These are phyloP conservation scores for Teratosphaeria gauchensis DNA, from an alignment of 2,329 filamentous ascomycete species.

Conservation along the genomic window DNA sequence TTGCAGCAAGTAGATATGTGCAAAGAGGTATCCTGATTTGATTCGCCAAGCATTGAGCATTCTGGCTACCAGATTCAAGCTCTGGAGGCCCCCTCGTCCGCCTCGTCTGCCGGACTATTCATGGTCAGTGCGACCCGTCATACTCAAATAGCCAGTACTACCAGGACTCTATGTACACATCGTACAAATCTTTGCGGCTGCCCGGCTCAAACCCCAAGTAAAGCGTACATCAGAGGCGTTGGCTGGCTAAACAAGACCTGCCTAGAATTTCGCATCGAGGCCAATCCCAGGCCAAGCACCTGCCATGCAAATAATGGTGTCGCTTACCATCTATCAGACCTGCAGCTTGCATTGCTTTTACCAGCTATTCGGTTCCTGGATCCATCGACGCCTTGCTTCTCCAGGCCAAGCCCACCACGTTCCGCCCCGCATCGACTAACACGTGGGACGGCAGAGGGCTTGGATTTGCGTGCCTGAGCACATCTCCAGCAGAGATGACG, in stretches of 20 bases:
- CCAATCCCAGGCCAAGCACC: background rate
- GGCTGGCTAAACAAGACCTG: background rate
- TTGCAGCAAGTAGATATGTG: background rate
- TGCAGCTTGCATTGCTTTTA: background rate
- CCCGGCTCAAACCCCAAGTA: background rate
- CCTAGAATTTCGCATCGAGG: background rate
- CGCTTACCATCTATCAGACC: background rate
- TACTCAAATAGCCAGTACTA: too few species aligned
- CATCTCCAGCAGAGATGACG: background rate
- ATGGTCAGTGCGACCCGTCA: too few species aligned
- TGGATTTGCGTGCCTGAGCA: background rate
- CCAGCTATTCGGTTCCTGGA: background rate
- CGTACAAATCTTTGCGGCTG: background rate
- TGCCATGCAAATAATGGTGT: background rate
- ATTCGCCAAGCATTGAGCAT: background rate
- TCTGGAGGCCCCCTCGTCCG: too few species aligned
- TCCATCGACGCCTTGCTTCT: background rate
- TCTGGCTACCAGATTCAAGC: background rate
- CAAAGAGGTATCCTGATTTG: background rate
- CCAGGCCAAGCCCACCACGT: background rate
- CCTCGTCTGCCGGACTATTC: too few species aligned
- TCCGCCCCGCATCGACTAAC: background rate
- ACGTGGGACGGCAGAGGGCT: background rate
- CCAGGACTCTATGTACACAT: too few species aligned
- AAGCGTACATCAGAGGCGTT: background rate